phyloP scores from a whole-genome alignment of 441 rosid genomes.

The Brassica balearica region DNA sequence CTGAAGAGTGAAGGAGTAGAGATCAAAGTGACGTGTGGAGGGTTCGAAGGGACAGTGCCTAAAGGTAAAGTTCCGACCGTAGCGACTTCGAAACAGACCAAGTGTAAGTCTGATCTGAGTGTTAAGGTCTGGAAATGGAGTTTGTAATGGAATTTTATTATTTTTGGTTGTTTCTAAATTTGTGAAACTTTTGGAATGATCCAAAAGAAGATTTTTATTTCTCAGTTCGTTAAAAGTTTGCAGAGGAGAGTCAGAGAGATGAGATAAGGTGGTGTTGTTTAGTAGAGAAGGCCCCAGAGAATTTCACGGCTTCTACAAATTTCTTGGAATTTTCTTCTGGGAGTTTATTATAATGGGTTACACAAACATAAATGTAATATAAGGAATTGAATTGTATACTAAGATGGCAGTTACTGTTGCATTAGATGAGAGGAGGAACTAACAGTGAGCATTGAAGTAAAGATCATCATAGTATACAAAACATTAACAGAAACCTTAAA shows the following conservation, averaged over 20 bases:
- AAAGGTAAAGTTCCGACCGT: conserved; percentile 57
- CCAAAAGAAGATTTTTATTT: conserved; percentile 34
- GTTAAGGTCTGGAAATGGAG: conserved; percentile 78
- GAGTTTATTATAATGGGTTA: conserved; percentile 6
- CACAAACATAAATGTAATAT: conserved; percentile 13
- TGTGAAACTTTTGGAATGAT: conserved; percentile 19
- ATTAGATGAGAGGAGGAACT: conserved; percentile 15
- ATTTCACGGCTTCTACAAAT: conserved; percentile 28
- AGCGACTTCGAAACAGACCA: conserved; percentile 46
- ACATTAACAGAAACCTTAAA: conserved; percentile 30
- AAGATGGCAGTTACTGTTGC: conserved; percentile 28
- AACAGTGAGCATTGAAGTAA: conserved; percentile 32
- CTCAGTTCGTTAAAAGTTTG: conserved; percentile 28
- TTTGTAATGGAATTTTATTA: conserved; percentile 35
- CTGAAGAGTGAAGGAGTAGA: conserved; percentile 65
- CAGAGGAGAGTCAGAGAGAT: conserved; percentile 40
- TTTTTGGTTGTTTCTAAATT: neutral
- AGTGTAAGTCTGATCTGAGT: conserved; percentile 75
- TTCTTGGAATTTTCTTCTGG: neutral
- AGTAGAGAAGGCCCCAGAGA: conserved; percentile 29
- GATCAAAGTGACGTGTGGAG: conserved; percentile 61
- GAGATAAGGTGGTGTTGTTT: conserved; percentile 32
- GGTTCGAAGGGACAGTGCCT: conserved; percentile 56
- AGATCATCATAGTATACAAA: neutral
- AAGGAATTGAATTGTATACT: neutral